phyloP scores from a whole-genome alignment of 768 basidiomycete genomes.

The Scleroderma bovista region DNA sequence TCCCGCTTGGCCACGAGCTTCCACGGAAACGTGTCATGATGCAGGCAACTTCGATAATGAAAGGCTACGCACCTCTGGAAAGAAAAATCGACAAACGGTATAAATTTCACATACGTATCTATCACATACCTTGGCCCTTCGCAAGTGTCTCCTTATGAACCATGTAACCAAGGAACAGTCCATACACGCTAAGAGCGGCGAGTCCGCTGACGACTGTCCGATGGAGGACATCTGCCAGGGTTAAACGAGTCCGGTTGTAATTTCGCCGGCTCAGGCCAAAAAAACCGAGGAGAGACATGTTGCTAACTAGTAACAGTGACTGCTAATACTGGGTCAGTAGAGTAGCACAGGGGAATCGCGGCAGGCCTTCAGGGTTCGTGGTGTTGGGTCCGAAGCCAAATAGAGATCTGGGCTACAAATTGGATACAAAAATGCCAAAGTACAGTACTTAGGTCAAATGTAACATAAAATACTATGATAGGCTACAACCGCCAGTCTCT shows the following conservation, averaged over 20 bases:
- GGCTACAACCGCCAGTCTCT: slow-evolving; percentile 58
- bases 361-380: no score
- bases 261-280: slow-evolving; percentile 20
- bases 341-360: no score
- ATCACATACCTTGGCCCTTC: slow-evolving; percentile 26
- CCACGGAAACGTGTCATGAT: not conserved
- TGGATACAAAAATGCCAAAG: slow-evolving; percentile 2
- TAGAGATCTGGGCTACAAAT: slow-evolving; percentile 10
- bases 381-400: no score
- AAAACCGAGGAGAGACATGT: slow-evolving; percentile 25
- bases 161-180: slow-evolving; percentile 27
- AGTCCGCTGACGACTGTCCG: slow-evolving; percentile 28
- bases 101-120: not conserved
- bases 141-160: slow-evolving; percentile 26
- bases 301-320: not conserved
- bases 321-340: no score
- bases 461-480: slow-evolving; percentile 4
- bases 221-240: slow-evolving; percentile 25
- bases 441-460: not conserved
- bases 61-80: slow-evolving; percentile 17
- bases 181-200: slow-evolving; percentile 22
- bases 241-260: slow-evolving; percentile 17
- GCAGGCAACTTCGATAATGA: not conserved
- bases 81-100: not conserved
- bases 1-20: slow-evolving; percentile 21